Evolutionary conservation across 2,329 filamentous ascomycete species (phyloP).

Genomic region (Trichoderma polysporum): DNA sequence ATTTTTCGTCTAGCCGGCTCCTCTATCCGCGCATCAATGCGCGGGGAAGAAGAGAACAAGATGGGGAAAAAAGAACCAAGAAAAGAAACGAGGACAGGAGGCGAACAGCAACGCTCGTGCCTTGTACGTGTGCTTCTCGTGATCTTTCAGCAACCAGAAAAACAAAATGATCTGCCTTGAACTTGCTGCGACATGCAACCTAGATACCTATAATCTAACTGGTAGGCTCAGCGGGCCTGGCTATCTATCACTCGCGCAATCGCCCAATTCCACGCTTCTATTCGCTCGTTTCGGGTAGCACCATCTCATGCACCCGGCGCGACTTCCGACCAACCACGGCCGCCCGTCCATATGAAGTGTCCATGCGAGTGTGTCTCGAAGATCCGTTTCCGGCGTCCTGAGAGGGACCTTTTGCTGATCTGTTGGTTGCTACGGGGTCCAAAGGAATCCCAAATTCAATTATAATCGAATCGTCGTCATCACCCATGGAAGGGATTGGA

Average conservation of each 20-base stretch:
- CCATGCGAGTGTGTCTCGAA: background rate
- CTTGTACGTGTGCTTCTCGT: background rate
- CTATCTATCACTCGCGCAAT: conserved; percentile 9
- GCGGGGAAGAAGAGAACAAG: background rate
- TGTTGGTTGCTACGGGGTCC: background rate
- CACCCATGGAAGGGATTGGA: background rate
- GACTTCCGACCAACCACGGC: conserved; percentile 11
- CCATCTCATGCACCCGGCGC: background rate
- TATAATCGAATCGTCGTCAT: background rate
- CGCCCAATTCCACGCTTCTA: background rate
- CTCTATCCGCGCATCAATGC: background rate
- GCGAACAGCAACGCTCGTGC: background rate
- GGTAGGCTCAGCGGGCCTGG: background rate
- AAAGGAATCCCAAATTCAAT: too few species aligned
- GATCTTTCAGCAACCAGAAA: too few species aligned
- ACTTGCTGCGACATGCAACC: background rate
- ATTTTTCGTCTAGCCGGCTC: background rate
- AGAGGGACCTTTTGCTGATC: background rate
- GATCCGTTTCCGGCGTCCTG: background rate
- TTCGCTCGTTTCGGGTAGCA: conserved; percentile 7
- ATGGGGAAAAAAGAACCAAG: background rate
- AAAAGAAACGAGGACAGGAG: background rate
- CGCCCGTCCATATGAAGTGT: background rate
- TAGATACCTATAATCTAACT: background rate
- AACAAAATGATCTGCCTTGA: too few species aligned